Conservation (phyloP, 768 basidiomycete genomes). For the Mycena chlorophos region DNA sequence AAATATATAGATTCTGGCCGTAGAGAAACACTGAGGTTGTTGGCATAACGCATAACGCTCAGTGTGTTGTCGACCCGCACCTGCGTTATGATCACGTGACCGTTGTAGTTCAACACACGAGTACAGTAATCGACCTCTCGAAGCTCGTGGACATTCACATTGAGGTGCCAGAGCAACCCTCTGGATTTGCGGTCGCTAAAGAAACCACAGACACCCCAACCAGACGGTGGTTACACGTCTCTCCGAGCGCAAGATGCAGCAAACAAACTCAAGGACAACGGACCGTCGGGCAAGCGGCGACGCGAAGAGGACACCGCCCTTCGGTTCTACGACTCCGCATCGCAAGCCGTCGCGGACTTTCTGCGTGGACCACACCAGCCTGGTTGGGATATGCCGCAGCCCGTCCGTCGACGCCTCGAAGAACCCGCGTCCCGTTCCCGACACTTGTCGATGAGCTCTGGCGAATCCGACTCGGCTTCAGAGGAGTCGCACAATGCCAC, state of each 20-base stretch:
- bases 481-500: constrained; percentile 2
- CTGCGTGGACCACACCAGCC: constrained; percentile 40
- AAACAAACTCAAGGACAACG: constrained; percentile 26
- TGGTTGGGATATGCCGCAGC: constrained; percentile 30
- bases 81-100: background rate
- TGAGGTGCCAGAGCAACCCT: constrained; percentile 34
- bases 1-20: background rate
- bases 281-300: constrained; percentile 48
- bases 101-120: background rate
- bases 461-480: constrained; percentile 11
- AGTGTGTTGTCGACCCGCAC: background rate
- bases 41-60: background rate
- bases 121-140: constrained; percentile 59
- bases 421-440: constrained; percentile 3
- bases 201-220: constrained; percentile 37
- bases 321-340: constrained; percentile 56
- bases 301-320: constrained; percentile 56
- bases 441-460: constrained; percentile 4
- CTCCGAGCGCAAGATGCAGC: constrained; percentile 54
- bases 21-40: background rate
- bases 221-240: constrained; percentile 58
- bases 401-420: constrained; percentile 38
- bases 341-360: constrained; percentile 52
- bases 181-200: background rate
- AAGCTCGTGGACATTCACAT: constrained; percentile 68